Percentiles rank a stretch among this genome's conserved stretches.
Conservation (phyloP, 2,329 filamentous ascomycete genomes). For the Phyllosticta citriasiana region DNA sequence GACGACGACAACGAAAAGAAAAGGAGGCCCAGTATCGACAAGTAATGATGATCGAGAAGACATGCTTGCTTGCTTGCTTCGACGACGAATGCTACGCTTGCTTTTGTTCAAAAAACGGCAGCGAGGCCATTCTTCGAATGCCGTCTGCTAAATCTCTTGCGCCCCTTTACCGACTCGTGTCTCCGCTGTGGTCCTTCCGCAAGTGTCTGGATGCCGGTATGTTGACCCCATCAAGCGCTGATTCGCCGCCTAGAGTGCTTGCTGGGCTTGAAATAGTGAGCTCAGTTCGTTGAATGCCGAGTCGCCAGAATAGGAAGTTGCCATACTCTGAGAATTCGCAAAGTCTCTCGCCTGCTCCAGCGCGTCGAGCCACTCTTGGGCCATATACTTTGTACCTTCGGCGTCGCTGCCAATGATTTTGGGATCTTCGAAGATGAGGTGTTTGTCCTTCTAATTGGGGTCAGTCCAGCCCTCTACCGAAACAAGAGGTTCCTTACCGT, state of each 20-base stretch:
- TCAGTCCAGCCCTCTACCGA: neutral
- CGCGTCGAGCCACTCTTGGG: slow-evolving; percentile 86
- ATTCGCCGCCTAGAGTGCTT: slow-evolving; percentile 56
- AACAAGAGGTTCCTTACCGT: slow-evolving; percentile 55
- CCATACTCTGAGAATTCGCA: slow-evolving; percentile 61
- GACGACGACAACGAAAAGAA: neutral
- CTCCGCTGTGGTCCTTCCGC: slow-evolving; percentile 35
- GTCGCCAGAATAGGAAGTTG: slow-evolving; percentile 53
- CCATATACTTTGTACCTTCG: slow-evolving; percentile 56
- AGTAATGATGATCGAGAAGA: neutral
- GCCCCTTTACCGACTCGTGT: slow-evolving; percentile 47
- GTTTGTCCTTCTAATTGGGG: slow-evolving; percentile 63
- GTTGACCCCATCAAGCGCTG: slow-evolving; percentile 32
- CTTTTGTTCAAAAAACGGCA: slow-evolving; percentile 59
- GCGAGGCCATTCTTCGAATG: slow-evolving; percentile 92
- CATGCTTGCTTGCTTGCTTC: neutral
- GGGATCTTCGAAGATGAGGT: slow-evolving; percentile 88
- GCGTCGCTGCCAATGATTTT: slow-evolving; percentile 58
- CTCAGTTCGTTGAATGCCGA: slow-evolving; percentile 34
- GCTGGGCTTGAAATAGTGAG: slow-evolving; percentile 61
- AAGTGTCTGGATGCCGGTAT: slow-evolving; percentile 43
- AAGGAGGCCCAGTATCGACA: neutral
- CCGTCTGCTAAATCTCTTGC: slow-evolving; percentile 73
- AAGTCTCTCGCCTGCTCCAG: slow-evolving; percentile 80
- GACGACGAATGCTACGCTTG: neutral